phyloP scores from a whole-genome alignment of 768 basidiomycete genomes.

The Boletus rufocinnamomeus region DNA sequence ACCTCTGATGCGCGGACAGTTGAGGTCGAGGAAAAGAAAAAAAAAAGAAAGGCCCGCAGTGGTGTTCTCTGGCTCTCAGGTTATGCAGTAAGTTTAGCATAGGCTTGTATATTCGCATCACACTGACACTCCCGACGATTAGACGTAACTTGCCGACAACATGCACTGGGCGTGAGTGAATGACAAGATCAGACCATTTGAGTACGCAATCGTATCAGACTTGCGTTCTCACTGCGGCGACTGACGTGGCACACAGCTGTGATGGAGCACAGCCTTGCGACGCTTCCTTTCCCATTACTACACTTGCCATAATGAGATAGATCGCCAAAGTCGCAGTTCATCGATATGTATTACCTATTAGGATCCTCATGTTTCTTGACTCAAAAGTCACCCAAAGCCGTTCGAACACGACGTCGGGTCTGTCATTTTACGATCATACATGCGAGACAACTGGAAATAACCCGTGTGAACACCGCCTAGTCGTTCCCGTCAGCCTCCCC shows the following conservation, averaged over 20 bases:
- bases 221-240: not conserved
- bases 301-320: slow-evolving; percentile 17
- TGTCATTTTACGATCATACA: not conserved
- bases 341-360: not conserved
- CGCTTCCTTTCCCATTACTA: not conserved
- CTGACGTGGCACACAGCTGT: not conserved
- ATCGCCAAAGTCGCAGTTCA: not conserved
- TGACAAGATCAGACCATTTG: not conserved
- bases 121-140: not conserved
- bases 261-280: slow-evolving; percentile 2
- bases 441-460: not conserved
- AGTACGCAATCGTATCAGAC: not conserved
- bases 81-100: not conserved
- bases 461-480: not conserved
- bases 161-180: not conserved
- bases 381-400: not conserved
- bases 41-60: not conserved
- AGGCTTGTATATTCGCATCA: not conserved
- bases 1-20: not conserved
- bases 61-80: not conserved
- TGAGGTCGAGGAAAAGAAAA: too few species aligned
- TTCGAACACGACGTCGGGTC: not conserved
- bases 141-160: not conserved
- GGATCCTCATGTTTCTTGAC: not conserved
- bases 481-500: slow-evolving; percentile 17